Percentiles rank a stretch among this genome's conserved stretches.
These are phyloP conservation scores for Pyrenula massariospora DNA, from an alignment of 495 filamentous ascomycete genomes.

Conservation along the genomic window DNA sequence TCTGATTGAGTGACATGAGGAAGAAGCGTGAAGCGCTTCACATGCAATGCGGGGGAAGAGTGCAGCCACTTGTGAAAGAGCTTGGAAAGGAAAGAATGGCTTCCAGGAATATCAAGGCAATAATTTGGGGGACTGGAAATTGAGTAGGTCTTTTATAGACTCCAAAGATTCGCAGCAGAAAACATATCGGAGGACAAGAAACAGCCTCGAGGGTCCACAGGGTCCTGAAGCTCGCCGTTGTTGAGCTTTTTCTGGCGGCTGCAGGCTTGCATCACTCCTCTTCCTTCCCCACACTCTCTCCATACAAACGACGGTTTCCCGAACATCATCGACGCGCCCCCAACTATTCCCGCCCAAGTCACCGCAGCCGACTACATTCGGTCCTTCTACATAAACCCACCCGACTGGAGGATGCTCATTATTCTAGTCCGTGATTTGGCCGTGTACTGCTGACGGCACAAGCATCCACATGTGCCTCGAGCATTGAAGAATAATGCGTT, in stretches of 20 bases:
- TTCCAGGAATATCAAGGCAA: no score
- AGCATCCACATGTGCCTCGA: no score
- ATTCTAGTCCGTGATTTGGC: no score
- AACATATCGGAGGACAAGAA: neutral
- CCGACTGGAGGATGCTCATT: no score
- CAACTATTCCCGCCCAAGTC: neutral
- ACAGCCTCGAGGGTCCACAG: neutral
- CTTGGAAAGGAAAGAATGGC: no score
- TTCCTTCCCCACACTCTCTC: neutral
- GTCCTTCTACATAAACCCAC: neutral
- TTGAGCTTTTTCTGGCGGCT: neutral
- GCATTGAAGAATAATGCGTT: no score
- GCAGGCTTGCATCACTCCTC: neutral
- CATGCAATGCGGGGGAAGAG: neutral
- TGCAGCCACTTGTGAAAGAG: no score
- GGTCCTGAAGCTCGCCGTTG: neutral
- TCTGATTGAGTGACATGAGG: slow-evolving; percentile 4
- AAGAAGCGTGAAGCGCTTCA: neutral
- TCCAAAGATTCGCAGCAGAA: no score
- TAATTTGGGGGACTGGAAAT: neutral
- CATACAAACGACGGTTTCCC: no score
- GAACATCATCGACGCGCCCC: neutral
- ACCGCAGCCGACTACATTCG: neutral
- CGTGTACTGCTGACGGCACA: no score
- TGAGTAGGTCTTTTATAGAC: neutral